Evolutionary conservation across 2,329 filamentous ascomycete genomes (phyloP), one percentile per base, ranked within the genome.

Genomic region (Colletotrichum caudatum): DNA sequence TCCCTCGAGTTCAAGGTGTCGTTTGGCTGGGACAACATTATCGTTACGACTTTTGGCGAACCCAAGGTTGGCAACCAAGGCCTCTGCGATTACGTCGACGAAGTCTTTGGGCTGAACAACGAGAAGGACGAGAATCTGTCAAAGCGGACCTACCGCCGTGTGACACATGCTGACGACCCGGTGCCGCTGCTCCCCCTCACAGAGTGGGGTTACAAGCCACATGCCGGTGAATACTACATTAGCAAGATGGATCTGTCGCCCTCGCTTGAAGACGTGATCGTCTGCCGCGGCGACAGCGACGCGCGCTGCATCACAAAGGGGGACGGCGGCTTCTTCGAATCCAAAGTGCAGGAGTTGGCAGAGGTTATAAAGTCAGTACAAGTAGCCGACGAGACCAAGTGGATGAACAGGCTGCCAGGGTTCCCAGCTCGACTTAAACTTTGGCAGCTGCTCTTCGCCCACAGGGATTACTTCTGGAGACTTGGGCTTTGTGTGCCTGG

Each of bases 381-480:
- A 3, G n/a, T 48, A n/a, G 37, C 16, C 14, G 61, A 16, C 9
- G 64, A 39, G 26, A 57, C 29, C 56, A 72, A 74, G 71, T 81
- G 87, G 20, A 85, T 92, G 0, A 90, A 68, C 46, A 63, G 67
- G 44, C 65, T 72, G 9, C 67, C 91, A 18, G 91, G 81, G 85
- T 88, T 84, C 81, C 91, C 77, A 78, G 87, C 75, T 77, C 80
- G 88, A 81, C 80, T 95, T 76, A 93, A 92, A 80, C 87, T 97
- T n/a, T 97, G 95, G 94, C 90, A 97, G 81, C 84, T 98, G 9
- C 92, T 98, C 78, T 97, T 97, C 81, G 93, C 95, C 1, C 96
- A 99, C 82, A 86, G 96, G 50, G 96, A 99, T 82, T 99, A 99
- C 81, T 98, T 99, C 82, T 97, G 94, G 93, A 88, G 96, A 68